Conservation (phyloP, 352 stramenopile species). For the Poterioochromonas sp. region DNA sequence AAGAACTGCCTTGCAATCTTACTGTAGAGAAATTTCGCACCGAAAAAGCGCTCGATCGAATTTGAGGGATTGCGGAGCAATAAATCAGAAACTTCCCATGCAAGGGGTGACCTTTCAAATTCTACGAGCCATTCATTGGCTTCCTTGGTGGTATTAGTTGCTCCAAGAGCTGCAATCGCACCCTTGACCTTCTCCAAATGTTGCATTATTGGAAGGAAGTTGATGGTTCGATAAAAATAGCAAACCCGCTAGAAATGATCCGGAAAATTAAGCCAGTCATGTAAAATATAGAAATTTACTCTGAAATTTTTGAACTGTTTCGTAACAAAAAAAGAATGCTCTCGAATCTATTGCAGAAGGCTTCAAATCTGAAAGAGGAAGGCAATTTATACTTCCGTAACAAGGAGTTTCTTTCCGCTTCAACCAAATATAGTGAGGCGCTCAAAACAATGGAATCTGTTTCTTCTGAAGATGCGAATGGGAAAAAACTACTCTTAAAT, state of each 20-base stretch:
- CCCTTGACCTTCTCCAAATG: neutral
- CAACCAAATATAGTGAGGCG: neutral
- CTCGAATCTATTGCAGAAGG: too few relatives aligned
- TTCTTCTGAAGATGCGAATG: neutral
- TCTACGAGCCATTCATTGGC: conserved; percentile 24
- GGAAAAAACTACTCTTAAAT: too few relatives aligned
- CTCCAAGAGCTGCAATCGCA: neutral
- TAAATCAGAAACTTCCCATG: conserved; percentile 5
- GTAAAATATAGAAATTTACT: too few relatives aligned
- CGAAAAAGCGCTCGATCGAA: neutral
- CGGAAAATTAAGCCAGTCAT: too few relatives aligned
- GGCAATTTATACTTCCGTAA: neutral
- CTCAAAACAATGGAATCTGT: neutral
- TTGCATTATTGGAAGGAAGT: too few relatives aligned
- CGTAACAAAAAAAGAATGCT: too few relatives aligned
- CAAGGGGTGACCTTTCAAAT: neutral
- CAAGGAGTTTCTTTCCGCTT: neutral
- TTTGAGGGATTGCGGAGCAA: neutral
- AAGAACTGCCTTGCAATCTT: neutral
- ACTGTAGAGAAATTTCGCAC: conserved; percentile 21
- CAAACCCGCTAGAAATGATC: too few relatives aligned
- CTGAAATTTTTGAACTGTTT: too few relatives aligned
- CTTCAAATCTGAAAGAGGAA: neutral
- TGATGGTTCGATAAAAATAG: too few relatives aligned
- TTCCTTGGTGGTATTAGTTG: neutral